phyloP scores from a whole-genome alignment of 768 basidiomycete species.

The Boletus patriciae region DNA sequence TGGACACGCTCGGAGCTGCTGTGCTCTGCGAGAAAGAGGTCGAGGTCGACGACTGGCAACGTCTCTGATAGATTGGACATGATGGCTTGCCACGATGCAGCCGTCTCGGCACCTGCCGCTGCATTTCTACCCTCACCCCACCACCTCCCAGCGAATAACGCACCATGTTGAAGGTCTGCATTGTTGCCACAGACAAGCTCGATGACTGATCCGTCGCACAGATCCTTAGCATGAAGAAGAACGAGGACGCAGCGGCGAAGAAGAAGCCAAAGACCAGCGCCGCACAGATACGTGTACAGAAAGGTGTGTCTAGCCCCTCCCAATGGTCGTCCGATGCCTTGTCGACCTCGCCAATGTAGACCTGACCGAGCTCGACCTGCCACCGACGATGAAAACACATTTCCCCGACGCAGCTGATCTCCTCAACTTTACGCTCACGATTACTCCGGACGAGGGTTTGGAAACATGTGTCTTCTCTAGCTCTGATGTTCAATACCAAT shows the following conservation, averaged over 20 bases:
- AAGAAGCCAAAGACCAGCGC: constrained; percentile 98
- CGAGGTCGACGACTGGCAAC: constrained; percentile 76
- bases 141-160: constrained; percentile 10
- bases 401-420: constrained; percentile 93
- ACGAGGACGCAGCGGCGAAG: constrained; percentile 95
- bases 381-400: constrained; percentile 92
- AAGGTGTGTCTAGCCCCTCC: constrained; percentile 55
- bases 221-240: constrained; percentile 99
- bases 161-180: constrained; percentile 46
- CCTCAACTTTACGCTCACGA: constrained; percentile 93
- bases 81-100: constrained; percentile 14
- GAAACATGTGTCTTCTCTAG: neutral
- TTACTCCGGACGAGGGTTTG: constrained; percentile 94
- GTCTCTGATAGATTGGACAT: constrained; percentile 47
- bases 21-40: constrained; percentile 58
- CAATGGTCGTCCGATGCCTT: neutral
- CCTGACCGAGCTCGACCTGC: constrained; percentile 93
- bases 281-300: constrained; percentile 98
- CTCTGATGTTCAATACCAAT: constrained; percentile 4
- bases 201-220: constrained; percentile 34
- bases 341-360: constrained; percentile 48
- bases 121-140: constrained; percentile 23
- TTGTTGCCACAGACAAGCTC: neutral
- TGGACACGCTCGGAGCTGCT: constrained; percentile 46
- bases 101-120: constrained; percentile 33